Evolutionary conservation across 352 stramenopile species (phyloP).

Genomic region (Pythium aphanidermatum): DNA sequence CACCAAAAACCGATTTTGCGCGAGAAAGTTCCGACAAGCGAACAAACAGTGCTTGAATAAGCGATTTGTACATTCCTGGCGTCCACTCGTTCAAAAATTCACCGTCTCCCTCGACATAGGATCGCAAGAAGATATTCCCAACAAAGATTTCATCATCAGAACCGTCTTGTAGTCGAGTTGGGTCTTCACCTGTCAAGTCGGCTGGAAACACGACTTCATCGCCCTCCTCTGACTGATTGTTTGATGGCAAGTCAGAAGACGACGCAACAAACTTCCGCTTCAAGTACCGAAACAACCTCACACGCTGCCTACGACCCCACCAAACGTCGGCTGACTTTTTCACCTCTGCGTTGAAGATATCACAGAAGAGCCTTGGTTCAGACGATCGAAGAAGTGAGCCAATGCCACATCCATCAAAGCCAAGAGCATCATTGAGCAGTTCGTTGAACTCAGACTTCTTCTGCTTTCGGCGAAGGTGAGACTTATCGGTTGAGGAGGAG

Average conservation of each 20-base stretch:
- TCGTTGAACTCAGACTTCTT: conserved; percentile 42
- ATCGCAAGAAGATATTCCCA: conserved; percentile 74
- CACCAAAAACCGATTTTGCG: conserved; percentile 44
- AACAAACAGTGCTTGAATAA: conserved; percentile 62
- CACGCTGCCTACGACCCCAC: conserved; percentile 56
- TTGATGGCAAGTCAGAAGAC: conserved; percentile 10
- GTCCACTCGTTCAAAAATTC: conserved; percentile 76
- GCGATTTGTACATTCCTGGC: conserved; percentile 54
- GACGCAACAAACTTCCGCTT: conserved; percentile 59
- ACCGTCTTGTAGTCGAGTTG: conserved; percentile 20
- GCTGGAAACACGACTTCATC: conserved; percentile 12
- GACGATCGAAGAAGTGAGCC: conserved; percentile 39
- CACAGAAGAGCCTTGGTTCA: conserved; percentile 40
- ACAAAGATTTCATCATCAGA: conserved; percentile 65
- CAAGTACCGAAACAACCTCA: conserved; percentile 51
- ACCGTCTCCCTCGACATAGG: conserved; percentile 76
- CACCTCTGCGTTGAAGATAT: conserved; percentile 67
- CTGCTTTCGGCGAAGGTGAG: no score
- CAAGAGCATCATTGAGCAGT: conserved; percentile 60
- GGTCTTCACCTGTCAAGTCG: conserved; percentile 3
- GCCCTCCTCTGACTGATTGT: conserved; percentile 24
- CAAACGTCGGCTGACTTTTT: conserved; percentile 71
- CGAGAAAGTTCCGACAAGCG: conserved; percentile 40
- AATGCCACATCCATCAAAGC: conserved; percentile 69
- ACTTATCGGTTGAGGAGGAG: conserved; percentile 10